Base-by-base conservation (phyloP, 2,329 filamentous ascomycete species). In the Purpureocillium lavendulum region DNA sequence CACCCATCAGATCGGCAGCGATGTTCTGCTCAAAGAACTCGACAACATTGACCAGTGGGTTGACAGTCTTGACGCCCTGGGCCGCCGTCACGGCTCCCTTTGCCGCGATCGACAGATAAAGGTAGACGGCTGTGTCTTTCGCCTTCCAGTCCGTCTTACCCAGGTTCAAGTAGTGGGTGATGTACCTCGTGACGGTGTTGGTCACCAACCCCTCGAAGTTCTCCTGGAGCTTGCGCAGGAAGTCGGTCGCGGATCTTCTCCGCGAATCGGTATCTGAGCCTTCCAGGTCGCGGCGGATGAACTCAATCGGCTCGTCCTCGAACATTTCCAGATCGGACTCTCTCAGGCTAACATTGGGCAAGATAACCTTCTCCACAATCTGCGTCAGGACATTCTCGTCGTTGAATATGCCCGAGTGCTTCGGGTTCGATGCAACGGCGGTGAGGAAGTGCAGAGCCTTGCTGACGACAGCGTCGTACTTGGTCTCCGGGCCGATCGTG, bases 291-390 rank as follows among this genome's bases (percentile, higher is more conserved):
- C 88, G 78, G 46, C 92, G 78, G 55, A 98, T 98, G 58, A 94
- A 98, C 61, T 98, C 92, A 49, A 98, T 98, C 0, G 92, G 92
- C 66, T 98, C 94, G 57, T 98, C 94, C 58, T 98, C 92, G 52
- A 98, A 97, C 49, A 95, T 75, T 60, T 98, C 92, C 40, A 95
- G 76, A 49, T 98, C 94, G 1, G 89, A 92, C 54, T 96, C 92
- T 49, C 94, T 80, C 44, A 98, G 69, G 13, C 84, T 84, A 42
- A 98, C 79, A 54, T 98, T 98, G 9, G 92, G 90, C 47, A 98
- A 66, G 41, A 98, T 86, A 42, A 97, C 92, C 65, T 95, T 95
- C 60, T 97, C 88, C 9, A 96, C 86, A 39, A 98, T 86, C 58
- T 95, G 84, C 14, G 80, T 80, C 29, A 97, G 68, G 3, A 87